Percentiles rank a stretch among this genome's conserved stretches.
Conservation (phyloP, 2,329 filamentous ascomycete genomes). For the Fusarium algeriense region DNA sequence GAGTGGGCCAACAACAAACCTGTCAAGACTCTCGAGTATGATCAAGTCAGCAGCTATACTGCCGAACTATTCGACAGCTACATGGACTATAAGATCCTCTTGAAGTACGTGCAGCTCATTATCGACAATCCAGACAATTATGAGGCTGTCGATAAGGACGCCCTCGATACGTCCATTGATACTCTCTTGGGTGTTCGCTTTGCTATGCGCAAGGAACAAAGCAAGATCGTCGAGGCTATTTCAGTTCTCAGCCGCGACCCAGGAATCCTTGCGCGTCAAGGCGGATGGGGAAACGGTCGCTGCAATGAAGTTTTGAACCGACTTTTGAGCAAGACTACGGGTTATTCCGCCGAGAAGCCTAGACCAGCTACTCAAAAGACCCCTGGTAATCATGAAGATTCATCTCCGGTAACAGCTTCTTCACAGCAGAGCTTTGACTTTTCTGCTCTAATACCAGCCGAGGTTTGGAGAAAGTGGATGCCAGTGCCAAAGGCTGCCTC, state of each 20-base stretch:
- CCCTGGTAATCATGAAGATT: too few species aligned
- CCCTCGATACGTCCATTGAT: not conserved
- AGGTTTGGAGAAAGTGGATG: not conserved
- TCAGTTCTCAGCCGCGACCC: not conserved
- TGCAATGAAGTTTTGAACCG: not conserved
- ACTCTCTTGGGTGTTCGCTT: not conserved
- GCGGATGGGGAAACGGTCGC: not conserved
- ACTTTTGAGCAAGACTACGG: not conserved
- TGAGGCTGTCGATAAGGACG: not conserved
- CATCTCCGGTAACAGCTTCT: too few species aligned
- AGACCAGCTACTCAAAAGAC: not conserved
- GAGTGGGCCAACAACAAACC: not conserved
- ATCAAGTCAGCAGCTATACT: not conserved
- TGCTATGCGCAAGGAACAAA: not conserved
- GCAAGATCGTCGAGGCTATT: not conserved
- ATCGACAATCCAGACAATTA: not conserved
- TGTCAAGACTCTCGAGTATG: not conserved
- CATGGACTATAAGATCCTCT: constrained; percentile 5
- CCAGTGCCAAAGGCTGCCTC: not conserved
- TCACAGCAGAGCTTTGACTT: not conserved
- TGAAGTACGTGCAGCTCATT: not conserved
- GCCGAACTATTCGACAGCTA: not conserved
- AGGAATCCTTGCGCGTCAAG: not conserved
- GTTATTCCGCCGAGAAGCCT: not conserved
- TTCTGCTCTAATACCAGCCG: not conserved